A percentile compares a stretch with the other conserved stretches of the same genome.
Conservation (phyloP, 495 filamentous ascomycete genomes). For the Haplographium delicatum region DNA sequence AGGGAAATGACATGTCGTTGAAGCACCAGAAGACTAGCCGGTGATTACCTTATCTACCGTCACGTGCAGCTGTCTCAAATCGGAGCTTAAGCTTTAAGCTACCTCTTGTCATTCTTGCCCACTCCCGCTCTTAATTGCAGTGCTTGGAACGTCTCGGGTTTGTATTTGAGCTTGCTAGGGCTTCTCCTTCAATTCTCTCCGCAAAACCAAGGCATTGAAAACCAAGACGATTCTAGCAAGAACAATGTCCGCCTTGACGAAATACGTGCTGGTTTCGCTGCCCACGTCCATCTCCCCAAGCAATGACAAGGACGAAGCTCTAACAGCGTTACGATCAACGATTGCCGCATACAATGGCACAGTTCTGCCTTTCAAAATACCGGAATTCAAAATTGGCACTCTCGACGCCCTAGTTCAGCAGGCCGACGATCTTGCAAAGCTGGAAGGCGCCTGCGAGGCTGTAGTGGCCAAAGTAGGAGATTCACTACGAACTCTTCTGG, state of each 20-base stretch:
- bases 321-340: constrained; percentile 63
- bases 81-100: constrained; percentile 11
- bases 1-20: too few relatives aligned
- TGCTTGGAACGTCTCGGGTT: constrained; percentile 1
- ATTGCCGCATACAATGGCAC: constrained; percentile 71
- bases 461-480: constrained; percentile 88
- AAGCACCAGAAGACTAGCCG: too few relatives aligned
- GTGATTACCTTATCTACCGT: too few relatives aligned
- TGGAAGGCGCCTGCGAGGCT: constrained; percentile 69
- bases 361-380: constrained; percentile 73
- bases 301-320: constrained; percentile 74
- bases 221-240: neutral
- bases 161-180: constrained; percentile 5
- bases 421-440: constrained; percentile 89
- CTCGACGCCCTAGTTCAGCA: constrained; percentile 95
- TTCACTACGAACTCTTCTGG: constrained; percentile 71
- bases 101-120: neutral
- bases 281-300: constrained; percentile 68
- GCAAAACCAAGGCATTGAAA: constrained; percentile 1
- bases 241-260: constrained; percentile 40
- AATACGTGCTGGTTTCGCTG: constrained; percentile 70
- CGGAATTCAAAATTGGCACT: constrained; percentile 95
- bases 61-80: neutral
- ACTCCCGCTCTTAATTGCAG: neutral
- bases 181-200: neutral